Conservation (phyloP, 108 stramenopile genomes). For the Conticribra weissflogii region DNA sequence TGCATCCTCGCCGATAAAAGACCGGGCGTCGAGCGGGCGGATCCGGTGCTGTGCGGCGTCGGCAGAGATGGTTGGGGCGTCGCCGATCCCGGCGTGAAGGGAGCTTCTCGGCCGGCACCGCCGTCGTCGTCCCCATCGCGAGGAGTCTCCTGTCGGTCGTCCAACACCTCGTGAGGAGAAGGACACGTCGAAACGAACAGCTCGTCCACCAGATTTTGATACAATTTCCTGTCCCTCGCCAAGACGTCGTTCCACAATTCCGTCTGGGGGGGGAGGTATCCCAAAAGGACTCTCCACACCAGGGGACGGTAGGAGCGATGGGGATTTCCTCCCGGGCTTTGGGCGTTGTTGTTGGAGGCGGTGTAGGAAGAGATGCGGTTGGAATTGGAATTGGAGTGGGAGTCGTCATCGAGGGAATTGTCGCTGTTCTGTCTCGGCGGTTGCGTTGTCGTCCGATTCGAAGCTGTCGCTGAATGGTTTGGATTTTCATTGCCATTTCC, state of each 20-base stretch:
- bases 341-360: neutral
- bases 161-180: conserved; percentile 44
- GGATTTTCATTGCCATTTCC: neutral
- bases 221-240: conserved; percentile 56
- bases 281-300: conserved; percentile 77
- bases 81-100: neutral
- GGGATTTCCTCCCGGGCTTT: conserved; percentile 9
- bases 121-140: neutral
- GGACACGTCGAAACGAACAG: conserved; percentile 55
- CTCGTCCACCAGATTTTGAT: conserved; percentile 56
- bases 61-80: neutral
- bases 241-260: conserved; percentile 58
- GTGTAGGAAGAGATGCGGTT: neutral
- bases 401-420: conserved; percentile 17
- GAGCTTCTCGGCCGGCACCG: neutral
- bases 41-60: no score
- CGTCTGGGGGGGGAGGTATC: conserved; percentile 63
- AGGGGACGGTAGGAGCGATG: conserved; percentile 64
- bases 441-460: no score
- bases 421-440: no score
- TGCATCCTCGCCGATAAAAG: conserved; percentile 51
- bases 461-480: no score
- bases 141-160: neutral
- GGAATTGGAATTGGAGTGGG: neutral
- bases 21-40: conserved; percentile 27